Conservation (phyloP, 352 stramenopile species). For the Discostella stelligera region DNA sequence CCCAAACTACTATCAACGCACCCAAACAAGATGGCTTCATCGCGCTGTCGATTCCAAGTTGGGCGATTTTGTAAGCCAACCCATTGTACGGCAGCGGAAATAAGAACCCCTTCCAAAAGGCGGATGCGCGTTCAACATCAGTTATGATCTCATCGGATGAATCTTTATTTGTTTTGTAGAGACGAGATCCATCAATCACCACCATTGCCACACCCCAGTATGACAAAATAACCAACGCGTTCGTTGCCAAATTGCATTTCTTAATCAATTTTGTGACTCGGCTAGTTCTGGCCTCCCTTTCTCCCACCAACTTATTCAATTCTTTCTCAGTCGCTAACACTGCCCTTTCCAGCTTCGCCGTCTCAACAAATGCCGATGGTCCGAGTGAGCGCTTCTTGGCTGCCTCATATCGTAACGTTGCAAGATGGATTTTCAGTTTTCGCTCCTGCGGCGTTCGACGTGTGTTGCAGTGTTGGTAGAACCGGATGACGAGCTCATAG, state of each 20-base stretch:
- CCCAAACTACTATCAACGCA: conserved; percentile 71
- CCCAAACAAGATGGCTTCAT: conserved; percentile 54
- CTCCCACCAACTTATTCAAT: conserved; percentile 40
- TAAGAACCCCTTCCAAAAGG: conserved; percentile 61
- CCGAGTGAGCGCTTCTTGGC: conserved; percentile 56
- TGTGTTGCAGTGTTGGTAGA: conserved; percentile 45
- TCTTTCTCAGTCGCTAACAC: conserved; percentile 66
- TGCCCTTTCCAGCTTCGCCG: conserved; percentile 71
- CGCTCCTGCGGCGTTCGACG: conserved; percentile 45
- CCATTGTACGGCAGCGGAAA: conserved; percentile 68
- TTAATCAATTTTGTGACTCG: conserved; percentile 45
- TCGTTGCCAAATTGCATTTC: conserved; percentile 44
- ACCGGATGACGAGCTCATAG: conserved; percentile 50
- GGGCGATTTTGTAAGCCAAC: conserved; percentile 59
- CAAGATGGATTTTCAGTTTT: conserved; percentile 48
- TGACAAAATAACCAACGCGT: conserved; percentile 54
- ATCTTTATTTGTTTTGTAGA: conserved; percentile 21
- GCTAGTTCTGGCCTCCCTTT: conserved; percentile 35
- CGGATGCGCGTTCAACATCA: conserved; percentile 33
- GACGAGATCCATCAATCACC: conserved; percentile 49
- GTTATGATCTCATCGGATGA: conserved; percentile 39
- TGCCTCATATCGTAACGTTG: conserved; percentile 52
- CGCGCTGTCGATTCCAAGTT: conserved; percentile 57
- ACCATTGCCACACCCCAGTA: conserved; percentile 74
- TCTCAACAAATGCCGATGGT: conserved; percentile 75